These are phyloP conservation scores for Myriosclerotinia curreyana DNA, from an alignment of 2,329 filamentous ascomycete genomes.

Conservation along the genomic window DNA sequence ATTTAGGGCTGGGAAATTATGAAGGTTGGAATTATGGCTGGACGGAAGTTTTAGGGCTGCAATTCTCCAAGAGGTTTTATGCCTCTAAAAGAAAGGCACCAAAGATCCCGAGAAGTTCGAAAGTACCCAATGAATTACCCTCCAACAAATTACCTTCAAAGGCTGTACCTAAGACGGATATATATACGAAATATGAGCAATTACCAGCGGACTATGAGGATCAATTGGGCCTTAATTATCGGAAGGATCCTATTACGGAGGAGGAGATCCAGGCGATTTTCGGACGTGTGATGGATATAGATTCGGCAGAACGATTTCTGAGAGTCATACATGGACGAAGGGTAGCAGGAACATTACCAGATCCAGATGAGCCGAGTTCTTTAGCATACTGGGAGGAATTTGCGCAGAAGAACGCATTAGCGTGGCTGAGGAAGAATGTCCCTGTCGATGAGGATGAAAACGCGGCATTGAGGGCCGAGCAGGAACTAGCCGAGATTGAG, in stretches of 20 bases:
- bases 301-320: constrained; percentile 52
- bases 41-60: constrained; percentile 5
- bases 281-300: constrained; percentile 46
- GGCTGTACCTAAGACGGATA: constrained; percentile 21
- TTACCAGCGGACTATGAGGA: constrained; percentile 58
- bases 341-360: constrained; percentile 61
- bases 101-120: background rate
- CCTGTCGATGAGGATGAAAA: constrained; percentile 60
- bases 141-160: constrained; percentile 4
- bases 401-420: constrained; percentile 49
- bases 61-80: constrained; percentile 22
- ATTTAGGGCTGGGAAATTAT: background rate
- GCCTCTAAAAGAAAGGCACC: background rate
- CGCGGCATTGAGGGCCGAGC: constrained; percentile 59
- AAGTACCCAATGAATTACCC: too few relatives aligned
- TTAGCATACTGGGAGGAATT: constrained; percentile 25
- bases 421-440: constrained; percentile 53
- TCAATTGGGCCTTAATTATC: constrained; percentile 53
- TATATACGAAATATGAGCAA: constrained; percentile 54
- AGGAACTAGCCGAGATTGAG: constrained; percentile 57
- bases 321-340: constrained; percentile 60
- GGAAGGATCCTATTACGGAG: constrained; percentile 48
- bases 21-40: background rate
- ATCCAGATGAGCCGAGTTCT: constrained; percentile 47
- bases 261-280: constrained; percentile 51